These are phyloP conservation scores for Leccinum pellstonianum DNA, from an alignment of 768 basidiomycete species.

Conservation along the genomic window DNA sequence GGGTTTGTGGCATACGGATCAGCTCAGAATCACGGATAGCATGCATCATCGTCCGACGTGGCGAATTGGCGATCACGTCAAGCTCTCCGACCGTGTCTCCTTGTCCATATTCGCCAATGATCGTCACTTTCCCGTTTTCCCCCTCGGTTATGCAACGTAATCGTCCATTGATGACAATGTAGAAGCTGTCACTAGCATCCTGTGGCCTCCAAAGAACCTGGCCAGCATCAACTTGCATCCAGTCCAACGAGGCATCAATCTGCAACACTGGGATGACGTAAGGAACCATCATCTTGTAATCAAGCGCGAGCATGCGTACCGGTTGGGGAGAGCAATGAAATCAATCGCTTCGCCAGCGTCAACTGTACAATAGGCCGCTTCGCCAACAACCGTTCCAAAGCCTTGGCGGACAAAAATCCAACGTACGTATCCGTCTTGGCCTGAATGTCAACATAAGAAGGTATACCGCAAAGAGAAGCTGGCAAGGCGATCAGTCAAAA, in stretches of 20 bases:
- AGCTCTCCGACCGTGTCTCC: conserved; percentile 97
- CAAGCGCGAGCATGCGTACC: conserved; percentile 44
- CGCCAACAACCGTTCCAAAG: conserved; percentile 88
- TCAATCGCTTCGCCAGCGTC: conserved; percentile 93
- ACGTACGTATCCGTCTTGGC: conserved; percentile 99
- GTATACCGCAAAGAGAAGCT: conserved; percentile 89
- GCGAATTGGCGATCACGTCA: conserved; percentile 92
- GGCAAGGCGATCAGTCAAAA: conserved; percentile 2
- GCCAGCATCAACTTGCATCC: conserved; percentile 96
- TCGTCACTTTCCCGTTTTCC: conserved; percentile 71
- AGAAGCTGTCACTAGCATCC: conserved; percentile 92
- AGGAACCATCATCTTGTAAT: neutral
- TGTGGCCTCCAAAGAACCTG: conserved; percentile 93
- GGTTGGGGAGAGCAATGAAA: conserved; percentile 90
- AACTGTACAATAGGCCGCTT: conserved; percentile 93
- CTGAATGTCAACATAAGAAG: conserved; percentile 94
- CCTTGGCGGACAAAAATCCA: conserved; percentile 86
- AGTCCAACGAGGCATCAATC: conserved; percentile 95
- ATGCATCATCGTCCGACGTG: conserved; percentile 87
- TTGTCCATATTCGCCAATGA: conserved; percentile 93
- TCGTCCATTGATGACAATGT: conserved; percentile 97
- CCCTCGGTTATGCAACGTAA: conserved; percentile 85
- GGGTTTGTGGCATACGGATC: conserved; percentile 92
- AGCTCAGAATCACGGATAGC: conserved; percentile 98
- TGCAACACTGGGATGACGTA: conserved; percentile 67